Evolutionary conservation across 2,329 filamentous ascomycete species (phyloP).

Genomic region (Colletotrichum liaoningense): DNA sequence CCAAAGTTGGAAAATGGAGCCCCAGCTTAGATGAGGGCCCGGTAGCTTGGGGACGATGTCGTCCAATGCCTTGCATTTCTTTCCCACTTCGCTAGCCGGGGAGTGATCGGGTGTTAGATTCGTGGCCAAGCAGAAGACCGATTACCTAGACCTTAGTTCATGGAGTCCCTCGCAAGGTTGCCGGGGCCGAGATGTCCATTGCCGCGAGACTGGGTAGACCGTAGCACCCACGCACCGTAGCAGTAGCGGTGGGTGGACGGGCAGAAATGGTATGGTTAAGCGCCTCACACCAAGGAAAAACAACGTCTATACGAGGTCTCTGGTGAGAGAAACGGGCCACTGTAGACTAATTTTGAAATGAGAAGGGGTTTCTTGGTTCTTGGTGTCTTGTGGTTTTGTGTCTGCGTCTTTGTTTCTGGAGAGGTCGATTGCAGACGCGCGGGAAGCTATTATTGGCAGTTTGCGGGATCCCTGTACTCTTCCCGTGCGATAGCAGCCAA

Average conservation of each 20-base stretch:
- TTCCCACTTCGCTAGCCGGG: not conserved
- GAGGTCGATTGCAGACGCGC: constrained; percentile 33
- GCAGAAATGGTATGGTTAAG: constrained; percentile 20
- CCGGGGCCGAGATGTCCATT: not conserved
- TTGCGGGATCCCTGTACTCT: constrained; percentile 5
- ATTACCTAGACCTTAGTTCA: not conserved
- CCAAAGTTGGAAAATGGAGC: not conserved
- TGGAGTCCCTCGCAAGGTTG: not conserved
- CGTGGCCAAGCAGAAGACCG: not conserved
- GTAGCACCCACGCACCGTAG: no score
- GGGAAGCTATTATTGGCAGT: constrained; percentile 36
- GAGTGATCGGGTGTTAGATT: not conserved
- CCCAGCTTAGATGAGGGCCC: constrained; percentile 15
- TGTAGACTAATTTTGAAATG: not conserved
- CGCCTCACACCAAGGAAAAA: constrained; percentile 3
- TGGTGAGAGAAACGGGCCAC: not conserved
- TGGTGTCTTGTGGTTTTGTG: not conserved
- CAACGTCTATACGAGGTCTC: constrained; percentile 12
- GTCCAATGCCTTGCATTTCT: constrained; percentile 24
- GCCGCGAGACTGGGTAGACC: not conserved
- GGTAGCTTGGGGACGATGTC: constrained; percentile 14
- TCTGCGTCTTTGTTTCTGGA: constrained; percentile 26
- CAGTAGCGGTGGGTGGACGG: not conserved
- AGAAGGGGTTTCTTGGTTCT: constrained; percentile 1
- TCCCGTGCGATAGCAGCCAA: constrained; percentile 26